A percentile compares a stretch with the other conserved stretches of the same genome.
phyloP scores from a whole-genome alignment of 768 basidiomycete genomes.

The Tricholoma sp. region DNA sequence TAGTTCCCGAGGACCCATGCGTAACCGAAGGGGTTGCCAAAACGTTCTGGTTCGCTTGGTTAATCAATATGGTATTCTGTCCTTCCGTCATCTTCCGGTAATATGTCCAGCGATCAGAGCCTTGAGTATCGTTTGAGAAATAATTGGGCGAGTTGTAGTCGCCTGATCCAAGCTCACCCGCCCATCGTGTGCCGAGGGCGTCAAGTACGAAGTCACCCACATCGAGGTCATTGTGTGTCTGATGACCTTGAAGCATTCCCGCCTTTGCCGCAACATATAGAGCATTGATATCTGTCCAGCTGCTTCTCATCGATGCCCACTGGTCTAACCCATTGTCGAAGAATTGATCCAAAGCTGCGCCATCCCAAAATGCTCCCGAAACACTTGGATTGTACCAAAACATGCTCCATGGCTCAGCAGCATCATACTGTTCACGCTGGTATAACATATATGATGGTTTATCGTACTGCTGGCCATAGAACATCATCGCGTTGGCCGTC shows the following conservation, averaged over 20 bases:
- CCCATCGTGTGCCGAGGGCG: conserved; percentile 90
- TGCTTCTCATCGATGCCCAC: conserved; percentile 90
- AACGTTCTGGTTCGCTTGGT: conserved; percentile 77
- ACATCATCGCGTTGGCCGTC: conserved; percentile 84
- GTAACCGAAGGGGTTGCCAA: conserved; percentile 55
- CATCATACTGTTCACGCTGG: conserved; percentile 87
- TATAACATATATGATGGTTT: conserved; percentile 74
- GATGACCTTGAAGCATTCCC: conserved; percentile 73
- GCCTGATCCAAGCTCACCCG: conserved; percentile 88
- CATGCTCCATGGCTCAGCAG: conserved; percentile 82
- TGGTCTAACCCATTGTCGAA: conserved; percentile 70
- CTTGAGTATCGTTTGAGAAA: conserved; percentile 71
- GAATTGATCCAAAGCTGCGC: conserved; percentile 72
- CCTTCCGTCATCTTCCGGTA: conserved; percentile 97
- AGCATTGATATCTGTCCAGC: conserved; percentile 86
- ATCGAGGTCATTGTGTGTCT: conserved; percentile 95
- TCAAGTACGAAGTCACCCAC: conserved; percentile 94
- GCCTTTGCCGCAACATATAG: conserved; percentile 88
- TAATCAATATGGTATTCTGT: conserved; percentile 88
- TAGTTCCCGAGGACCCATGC: conserved; percentile 46
- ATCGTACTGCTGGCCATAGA: conserved; percentile 68
- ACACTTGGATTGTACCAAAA: conserved; percentile 89
- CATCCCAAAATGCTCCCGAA: conserved; percentile 90
- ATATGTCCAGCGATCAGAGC: conserved; percentile 77
- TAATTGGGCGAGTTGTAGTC: conserved; percentile 75